Base-by-base conservation (phyloP, 768 basidiomycete genomes). In the Podaxis sp. region DNA sequence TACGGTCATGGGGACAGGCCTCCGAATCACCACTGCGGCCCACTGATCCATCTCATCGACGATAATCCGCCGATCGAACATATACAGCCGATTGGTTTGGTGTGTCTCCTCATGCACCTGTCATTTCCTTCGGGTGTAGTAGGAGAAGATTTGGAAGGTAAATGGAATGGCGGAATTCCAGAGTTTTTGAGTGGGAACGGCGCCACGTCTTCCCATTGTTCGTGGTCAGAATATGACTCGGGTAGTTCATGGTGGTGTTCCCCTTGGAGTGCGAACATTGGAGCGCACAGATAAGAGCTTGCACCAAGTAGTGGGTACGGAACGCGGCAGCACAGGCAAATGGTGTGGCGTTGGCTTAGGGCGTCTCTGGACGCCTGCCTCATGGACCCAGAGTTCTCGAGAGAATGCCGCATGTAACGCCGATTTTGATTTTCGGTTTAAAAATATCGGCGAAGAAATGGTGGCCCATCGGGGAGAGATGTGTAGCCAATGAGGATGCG, bases 41-140 rank as follows among this genome's bases (percentile, higher is more conserved):
- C 7, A 22, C 13, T 51, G 49, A 51, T 51, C 49, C 49, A 24
- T 51, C 36, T 59, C 40, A 48, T 49, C 30, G 42, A 48, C 46
- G 57, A 19, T 58, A 33, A 58, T 30, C n/a, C 42, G 15, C 57
- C 57, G 57, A 33, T 58, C 57, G 57, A 58, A 9, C 6, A 46
- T 58, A 58, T 24, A 48, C 57, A 46, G 57, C 57, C 57, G 57
- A 58, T 6, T 9, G 12, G 11, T 17, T 26, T 12, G 8, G 12
- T 13, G 11, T 28, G 19, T 6, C 49, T 51, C 22, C 49, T 22
- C 17, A 22, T 22, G 4, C 46, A 48, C 8, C 15, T 17, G 46
- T 26, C 49, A 9, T 22, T 12, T 22, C 49, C 7, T 9, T 13
- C 49, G 24, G 24, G 19, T 3, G n/a, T 22, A 51, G 49, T 13